phyloP scores from a whole-genome alignment of 2,329 filamentous ascomycete genomes.

The Colletotrichum tanaceti region DNA sequence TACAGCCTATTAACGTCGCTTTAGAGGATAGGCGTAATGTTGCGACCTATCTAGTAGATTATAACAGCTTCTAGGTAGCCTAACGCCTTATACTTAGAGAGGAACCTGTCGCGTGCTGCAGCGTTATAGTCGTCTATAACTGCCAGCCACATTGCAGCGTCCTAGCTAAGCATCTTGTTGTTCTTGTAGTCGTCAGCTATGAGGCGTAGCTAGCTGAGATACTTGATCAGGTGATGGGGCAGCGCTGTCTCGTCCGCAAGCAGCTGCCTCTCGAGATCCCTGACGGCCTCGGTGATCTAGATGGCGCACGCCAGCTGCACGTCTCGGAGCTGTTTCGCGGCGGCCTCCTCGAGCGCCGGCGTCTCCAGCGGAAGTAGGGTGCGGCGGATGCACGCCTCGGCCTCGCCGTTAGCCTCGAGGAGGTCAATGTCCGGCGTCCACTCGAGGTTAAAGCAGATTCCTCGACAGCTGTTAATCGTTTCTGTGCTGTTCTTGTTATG shows the following conservation, averaged over 20 bases:
- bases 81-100: constrained; percentile 9
- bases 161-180: not conserved
- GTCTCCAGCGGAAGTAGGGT: not conserved
- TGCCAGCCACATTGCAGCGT: not conserved
- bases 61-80: constrained; percentile 17
- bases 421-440: constrained; percentile 24
- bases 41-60: constrained; percentile 16
- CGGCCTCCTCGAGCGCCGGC: constrained; percentile 1
- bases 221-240: not conserved
- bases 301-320: constrained; percentile 23
- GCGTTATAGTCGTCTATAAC: constrained; percentile 17
- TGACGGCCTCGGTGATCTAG: constrained; percentile 23
- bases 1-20: constrained; percentile 20
- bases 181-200: not conserved
- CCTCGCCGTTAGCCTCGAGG: constrained; percentile 19
- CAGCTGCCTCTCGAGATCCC: constrained; percentile 10
- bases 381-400: constrained; percentile 9
- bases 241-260: constrained; percentile 12
- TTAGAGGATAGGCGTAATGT: constrained; percentile 19
- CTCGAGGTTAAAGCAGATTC: constrained; percentile 23
- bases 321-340: constrained; percentile 16
- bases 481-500: not conserved
- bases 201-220: not conserved
- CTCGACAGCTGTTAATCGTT: constrained; percentile 4
- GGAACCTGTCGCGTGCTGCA: constrained; percentile 14